phyloP scores from a whole-genome alignment of 2,329 filamentous ascomycete genomes.

The Laburnicola sp. region DNA sequence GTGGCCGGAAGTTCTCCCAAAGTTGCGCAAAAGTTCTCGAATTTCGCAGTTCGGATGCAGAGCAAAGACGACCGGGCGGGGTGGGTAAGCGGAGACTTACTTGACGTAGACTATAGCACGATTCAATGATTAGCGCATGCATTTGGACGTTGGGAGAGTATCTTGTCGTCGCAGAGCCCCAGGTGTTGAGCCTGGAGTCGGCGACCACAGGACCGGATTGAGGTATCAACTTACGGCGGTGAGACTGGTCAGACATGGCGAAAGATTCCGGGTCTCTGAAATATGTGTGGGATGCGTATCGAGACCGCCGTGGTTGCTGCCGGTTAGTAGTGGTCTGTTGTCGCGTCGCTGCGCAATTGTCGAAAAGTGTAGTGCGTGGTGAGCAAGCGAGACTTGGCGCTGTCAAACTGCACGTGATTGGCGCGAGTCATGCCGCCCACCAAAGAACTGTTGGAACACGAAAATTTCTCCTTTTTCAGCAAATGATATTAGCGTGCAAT shows the following conservation, averaged over 20 bases:
- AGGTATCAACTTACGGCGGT: slow-evolving; percentile 34
- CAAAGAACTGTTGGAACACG: no score
- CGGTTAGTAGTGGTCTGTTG: slow-evolving; percentile 32
- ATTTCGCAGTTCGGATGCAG: not conserved
- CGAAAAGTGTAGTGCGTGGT: slow-evolving; percentile 4
- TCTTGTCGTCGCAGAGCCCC: not conserved
- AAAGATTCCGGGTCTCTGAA: slow-evolving; percentile 34
- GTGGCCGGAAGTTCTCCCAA: not conserved
- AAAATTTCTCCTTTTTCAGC: no score
- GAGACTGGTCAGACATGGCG: slow-evolving; percentile 45
- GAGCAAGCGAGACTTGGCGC: slow-evolving; percentile 11
- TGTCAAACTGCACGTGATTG: no score
- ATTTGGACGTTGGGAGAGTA: not conserved
- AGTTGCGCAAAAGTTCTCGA: not conserved
- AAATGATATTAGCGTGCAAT: no score
- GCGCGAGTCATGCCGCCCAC: no score
- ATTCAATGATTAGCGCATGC: slow-evolving; percentile 15
- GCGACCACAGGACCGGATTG: not conserved
- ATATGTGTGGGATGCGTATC: slow-evolving; percentile 30
- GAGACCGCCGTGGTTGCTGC: slow-evolving; percentile 37
- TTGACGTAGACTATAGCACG: slow-evolving; percentile 44
- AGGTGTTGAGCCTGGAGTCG: not conserved
- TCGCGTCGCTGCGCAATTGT: slow-evolving; percentile 8
- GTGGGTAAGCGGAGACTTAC: slow-evolving; percentile 18
- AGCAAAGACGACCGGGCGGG: slow-evolving; percentile 3